Evolutionary conservation across 331 rosid genomes (phyloP).

Genomic region (Prunus yedoensis): DNA sequence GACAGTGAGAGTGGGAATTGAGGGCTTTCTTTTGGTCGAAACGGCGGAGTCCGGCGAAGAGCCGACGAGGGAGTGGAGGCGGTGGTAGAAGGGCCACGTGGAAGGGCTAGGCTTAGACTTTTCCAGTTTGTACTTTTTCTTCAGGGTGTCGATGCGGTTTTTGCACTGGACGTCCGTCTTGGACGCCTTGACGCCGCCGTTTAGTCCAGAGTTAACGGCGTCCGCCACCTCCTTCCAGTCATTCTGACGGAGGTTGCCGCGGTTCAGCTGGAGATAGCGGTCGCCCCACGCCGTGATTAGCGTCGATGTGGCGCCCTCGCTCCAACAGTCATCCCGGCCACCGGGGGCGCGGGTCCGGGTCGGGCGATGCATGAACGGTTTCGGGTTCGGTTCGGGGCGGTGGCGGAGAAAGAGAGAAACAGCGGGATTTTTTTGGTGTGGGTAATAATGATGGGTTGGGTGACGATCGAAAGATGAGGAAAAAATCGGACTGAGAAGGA

Average conservation of each 20-base stretch:
- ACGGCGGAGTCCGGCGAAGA: slow-evolving; percentile 2
- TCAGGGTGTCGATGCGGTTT: slow-evolving; percentile 53
- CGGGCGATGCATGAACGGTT: slow-evolving; percentile 22
- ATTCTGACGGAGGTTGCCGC: slow-evolving; percentile 52
- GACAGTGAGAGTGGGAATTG: slow-evolving; percentile 20
- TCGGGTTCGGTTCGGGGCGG: neutral
- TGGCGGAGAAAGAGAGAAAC: neutral
- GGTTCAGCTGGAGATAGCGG: slow-evolving; percentile 40
- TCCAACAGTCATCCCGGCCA: slow-evolving; percentile 55
- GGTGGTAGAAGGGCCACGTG: slow-evolving; percentile 42
- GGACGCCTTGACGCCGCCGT: slow-evolving; percentile 34
- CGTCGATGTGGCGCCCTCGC: slow-evolving; percentile 40
- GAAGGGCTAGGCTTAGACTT: slow-evolving; percentile 40
- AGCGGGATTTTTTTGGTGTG: neutral
- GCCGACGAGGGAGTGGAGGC: slow-evolving; percentile 41
- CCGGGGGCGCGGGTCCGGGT: slow-evolving; percentile 26
- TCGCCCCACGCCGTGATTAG: slow-evolving; percentile 54
- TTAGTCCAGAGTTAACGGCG: slow-evolving; percentile 29
- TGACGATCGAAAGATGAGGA: neutral
- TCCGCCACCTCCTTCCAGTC: slow-evolving; percentile 56
- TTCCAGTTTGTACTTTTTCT: slow-evolving; percentile 56
- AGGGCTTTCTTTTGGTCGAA: slow-evolving; percentile 8
- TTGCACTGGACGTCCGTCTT: slow-evolving; percentile 51
- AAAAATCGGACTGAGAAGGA: slow-evolving; percentile 18
- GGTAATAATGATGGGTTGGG: neutral